Conservation (phyloP, 345 rosid species). For the Syzygium grande region DNA sequence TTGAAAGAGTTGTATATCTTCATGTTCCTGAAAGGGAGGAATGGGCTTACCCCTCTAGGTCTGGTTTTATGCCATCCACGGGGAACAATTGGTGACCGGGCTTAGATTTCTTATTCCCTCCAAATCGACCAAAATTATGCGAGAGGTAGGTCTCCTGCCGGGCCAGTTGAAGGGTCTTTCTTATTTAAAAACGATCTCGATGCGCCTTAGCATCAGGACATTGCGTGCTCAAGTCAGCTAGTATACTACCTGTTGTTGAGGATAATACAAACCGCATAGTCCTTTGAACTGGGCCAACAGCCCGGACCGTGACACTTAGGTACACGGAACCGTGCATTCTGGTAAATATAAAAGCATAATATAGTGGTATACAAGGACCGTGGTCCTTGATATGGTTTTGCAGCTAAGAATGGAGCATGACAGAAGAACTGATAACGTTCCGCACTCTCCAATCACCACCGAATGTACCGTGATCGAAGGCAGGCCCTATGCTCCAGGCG, state of each 20-base stretch:
- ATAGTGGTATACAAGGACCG: neutral
- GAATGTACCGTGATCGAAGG: rapidly evolving
- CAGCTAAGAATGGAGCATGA: neutral
- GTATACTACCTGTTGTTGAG: no score
- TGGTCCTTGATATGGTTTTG: neutral
- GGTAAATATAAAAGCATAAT: neutral
- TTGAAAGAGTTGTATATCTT: neutral
- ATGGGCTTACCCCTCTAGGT: neutral
- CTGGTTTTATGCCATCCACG: neutral
- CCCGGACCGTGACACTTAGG: neutral
- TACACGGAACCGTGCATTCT: neutral
- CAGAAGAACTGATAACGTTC: neutral
- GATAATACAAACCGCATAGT: neutral
- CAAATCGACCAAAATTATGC: neutral
- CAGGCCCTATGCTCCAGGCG: neutral
- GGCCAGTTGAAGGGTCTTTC: neutral
- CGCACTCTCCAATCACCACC: neutral
- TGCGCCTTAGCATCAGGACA: neutral
- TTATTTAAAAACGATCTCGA: neutral
- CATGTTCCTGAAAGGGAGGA: neutral
- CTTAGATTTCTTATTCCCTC: no score
- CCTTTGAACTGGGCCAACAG: neutral
- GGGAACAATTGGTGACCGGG: neutral
- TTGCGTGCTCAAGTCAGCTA: neutral
- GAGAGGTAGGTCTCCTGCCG: neutral